Evolutionary conservation across 345 rosid species (phyloP), one percentile per base, ranked within the genome.

Genomic region (Microcos paniculata): DNA sequence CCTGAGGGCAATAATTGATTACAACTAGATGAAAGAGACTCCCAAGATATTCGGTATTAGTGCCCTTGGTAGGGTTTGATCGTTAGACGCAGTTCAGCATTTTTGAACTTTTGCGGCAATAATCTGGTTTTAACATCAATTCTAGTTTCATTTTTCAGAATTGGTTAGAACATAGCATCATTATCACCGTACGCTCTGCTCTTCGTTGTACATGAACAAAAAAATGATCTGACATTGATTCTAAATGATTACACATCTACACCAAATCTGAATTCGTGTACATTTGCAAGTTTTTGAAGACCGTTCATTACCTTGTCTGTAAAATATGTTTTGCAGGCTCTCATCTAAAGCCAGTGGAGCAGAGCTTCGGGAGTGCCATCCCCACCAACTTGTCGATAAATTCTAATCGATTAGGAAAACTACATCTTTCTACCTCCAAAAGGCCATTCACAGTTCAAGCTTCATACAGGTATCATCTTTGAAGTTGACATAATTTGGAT

Each of bases 381-480:
- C 76, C 82, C 74, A 66, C 73, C 62, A 90, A 77, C 65, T 85
- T 89, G 82, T 74, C 94, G n/a, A 85, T 88, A 73, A 68, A 82
- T 77, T 65, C 79, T 62, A 81, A 82, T 75, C 77, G 59, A 28
- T 71, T 73, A 13, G 66, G 86, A 70, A 87, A 87, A 57, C 33
- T 85, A 76, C 87, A 75, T 46, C 63, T 82, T 62, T 71, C 87
- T 59, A 75, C 84, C 74, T 84, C 89, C 35, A 82, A 82, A 79
- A 87, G 78, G 73, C 46, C 86, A 31, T 80, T 90, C 69, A 75
- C 72, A 0, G 88, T 92, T 83, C 90, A 84, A 57, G 97, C 98
- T 78, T 81, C 88, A 8, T 83, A 88, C 79, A 89, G 98, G 98
- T 89, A 82, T 65, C 49, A 18, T 35, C 18, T 42, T 55, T 18